Percentiles rank a stretch among this genome's conserved stretches.
Conservation (phyloP, 129 eudicot genomes). For the Ambrosia artemisiifolia region DNA sequence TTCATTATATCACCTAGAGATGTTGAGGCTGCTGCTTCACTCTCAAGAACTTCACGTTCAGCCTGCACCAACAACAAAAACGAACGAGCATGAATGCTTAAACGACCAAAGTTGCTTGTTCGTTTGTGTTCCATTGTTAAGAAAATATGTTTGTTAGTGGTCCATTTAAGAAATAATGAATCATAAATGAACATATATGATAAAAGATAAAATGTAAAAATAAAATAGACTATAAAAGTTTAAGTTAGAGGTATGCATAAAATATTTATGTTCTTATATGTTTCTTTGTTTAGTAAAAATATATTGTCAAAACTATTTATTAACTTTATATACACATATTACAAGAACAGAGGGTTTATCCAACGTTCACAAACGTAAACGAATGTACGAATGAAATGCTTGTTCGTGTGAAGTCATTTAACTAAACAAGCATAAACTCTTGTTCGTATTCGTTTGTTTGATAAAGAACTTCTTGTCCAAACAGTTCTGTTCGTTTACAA, state of each 20-base stretch:
- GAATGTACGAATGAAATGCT: background rate
- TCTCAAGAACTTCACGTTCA: conserved; percentile 41
- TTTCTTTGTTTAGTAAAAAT: too few species aligned
- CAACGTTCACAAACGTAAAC: too few species aligned
- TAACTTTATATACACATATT: too few species aligned
- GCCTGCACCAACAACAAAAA: conserved; percentile 46
- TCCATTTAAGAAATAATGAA: too few species aligned
- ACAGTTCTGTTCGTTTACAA: background rate
- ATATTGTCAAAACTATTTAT: too few species aligned
- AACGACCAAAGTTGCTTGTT: background rate
- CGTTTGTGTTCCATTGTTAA: background rate
- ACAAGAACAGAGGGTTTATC: too few species aligned
- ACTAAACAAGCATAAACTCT: background rate
- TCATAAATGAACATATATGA: too few species aligned
- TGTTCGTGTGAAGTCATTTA: background rate
- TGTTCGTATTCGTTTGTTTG: background rate
- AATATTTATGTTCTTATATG: too few species aligned
- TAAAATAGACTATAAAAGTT: too few species aligned
- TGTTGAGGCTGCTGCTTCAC: conserved; percentile 35
- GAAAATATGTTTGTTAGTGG: background rate
- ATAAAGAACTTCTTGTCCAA: background rate
- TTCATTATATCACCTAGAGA: conserved; percentile 28
- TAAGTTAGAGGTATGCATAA: too few species aligned
- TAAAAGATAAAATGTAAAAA: too few species aligned
- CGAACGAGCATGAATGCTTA: background rate